A percentile compares a stretch with the other conserved stretches of the same genome.
These are phyloP conservation scores for Irpex sp. DNA, from an alignment of 1,284 basidiomycete species.

Conservation along the genomic window DNA sequence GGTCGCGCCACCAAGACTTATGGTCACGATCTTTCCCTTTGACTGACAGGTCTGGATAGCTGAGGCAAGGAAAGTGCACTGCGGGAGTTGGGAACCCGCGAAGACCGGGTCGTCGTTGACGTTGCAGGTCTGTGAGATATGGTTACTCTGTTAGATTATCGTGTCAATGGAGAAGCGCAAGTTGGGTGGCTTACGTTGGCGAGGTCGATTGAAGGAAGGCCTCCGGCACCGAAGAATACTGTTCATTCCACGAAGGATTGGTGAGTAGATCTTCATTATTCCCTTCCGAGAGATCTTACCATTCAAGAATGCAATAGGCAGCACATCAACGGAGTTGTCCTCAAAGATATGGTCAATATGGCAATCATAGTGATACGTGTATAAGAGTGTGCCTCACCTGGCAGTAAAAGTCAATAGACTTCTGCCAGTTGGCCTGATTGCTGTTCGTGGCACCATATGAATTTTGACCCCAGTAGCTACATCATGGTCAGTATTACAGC, in stretches of 20 bases:
- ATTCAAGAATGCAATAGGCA: constrained; percentile 57
- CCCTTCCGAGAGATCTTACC: constrained; percentile 7
- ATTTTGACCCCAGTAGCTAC: constrained; percentile 44
- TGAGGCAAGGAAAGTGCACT: constrained; percentile 49
- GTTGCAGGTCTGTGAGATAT: constrained; percentile 42
- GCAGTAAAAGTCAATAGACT: constrained; percentile 45
- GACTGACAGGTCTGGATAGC: constrained; percentile 58
- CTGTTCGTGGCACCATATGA: constrained; percentile 49
- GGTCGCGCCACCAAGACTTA: constrained; percentile 59
- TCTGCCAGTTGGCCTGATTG: constrained; percentile 43
- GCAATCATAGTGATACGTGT: not conserved
- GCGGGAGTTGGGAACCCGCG: constrained; percentile 48
- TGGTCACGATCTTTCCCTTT: constrained; percentile 59
- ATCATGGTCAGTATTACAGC: not conserved
- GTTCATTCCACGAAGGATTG: not conserved
- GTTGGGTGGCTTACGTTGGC: constrained; percentile 41
- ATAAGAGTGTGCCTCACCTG: constrained; percentile 25
- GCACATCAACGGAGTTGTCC: constrained; percentile 46
- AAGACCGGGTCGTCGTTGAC: constrained; percentile 35
- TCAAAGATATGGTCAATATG: constrained; percentile 9
- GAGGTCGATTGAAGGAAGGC: constrained; percentile 53
- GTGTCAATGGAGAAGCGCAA: not conserved
- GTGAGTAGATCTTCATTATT: not conserved
- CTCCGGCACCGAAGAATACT: constrained; percentile 46
- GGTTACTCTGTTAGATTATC: not conserved